Conservation (phyloP, 1,284 basidiomycete species). For the Schizophyllum amplum region DNA sequence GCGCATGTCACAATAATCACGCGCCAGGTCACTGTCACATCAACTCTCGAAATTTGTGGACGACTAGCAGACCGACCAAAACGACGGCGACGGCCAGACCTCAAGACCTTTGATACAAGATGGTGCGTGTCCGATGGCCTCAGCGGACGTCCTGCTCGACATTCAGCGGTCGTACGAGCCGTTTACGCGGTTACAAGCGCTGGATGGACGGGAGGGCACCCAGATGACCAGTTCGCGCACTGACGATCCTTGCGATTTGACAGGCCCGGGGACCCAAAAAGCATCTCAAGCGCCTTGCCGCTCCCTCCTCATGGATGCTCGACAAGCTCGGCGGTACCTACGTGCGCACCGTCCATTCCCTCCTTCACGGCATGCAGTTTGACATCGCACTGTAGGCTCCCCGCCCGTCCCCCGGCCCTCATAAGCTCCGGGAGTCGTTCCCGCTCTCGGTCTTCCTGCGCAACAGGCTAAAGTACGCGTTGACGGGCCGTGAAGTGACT, state of each 20-base stretch:
- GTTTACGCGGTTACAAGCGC: constrained; percentile 18
- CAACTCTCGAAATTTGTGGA: too few relatives aligned
- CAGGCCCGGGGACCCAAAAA: constrained; percentile 98
- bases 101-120: constrained; percentile 32
- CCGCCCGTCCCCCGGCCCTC: constrained; percentile 95
- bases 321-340: constrained; percentile 99
- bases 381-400: constrained; percentile 57
- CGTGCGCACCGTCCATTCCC: constrained; percentile 42
- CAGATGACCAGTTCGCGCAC: constrained; percentile 28
- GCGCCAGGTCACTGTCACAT: too few relatives aligned
- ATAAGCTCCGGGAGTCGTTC: constrained; percentile 98
- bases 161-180: constrained; percentile 12
- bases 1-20: too few relatives aligned
- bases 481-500: constrained; percentile 94
- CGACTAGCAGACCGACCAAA: too few relatives aligned
- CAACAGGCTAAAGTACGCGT: constrained; percentile 98
- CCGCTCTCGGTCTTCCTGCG: constrained; percentile 93
- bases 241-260: constrained; percentile 11
- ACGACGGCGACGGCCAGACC: constrained; percentile 8
- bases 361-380: constrained; percentile 6
- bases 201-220: constrained; percentile 25
- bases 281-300: constrained; percentile 96
- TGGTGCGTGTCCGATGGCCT: constrained; percentile 28
- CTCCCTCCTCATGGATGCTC: constrained; percentile 99
- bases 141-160: constrained; percentile 12